Evolutionary conservation across 495 filamentous ascomycete genomes (phyloP), one percentile per base, ranked within the genome.

Genomic region (Terfezia boudieri): DNA sequence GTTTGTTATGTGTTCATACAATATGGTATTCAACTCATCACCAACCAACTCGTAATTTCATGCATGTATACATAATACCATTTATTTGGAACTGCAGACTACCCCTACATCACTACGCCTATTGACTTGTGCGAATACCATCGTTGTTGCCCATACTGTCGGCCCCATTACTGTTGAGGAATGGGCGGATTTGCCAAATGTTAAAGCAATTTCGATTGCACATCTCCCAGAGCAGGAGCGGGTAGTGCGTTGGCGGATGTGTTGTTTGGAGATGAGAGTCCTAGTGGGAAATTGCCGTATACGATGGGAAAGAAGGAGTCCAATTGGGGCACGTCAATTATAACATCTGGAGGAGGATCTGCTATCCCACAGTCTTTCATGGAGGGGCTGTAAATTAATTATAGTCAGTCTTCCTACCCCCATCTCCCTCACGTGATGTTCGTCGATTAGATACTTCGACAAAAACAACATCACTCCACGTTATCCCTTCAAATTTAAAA

Each of bases 1-100:
- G 41, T 72, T 78, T 2, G 67, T 80, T 7, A 86, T 88, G 84
- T 74, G 75, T 36, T 73, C 79, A 0, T 87, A 87, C 61, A 84
- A 86, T 58, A 78, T 80, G 61, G 79, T 80, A 63, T 26, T 26
- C 26, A 2, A 26, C 5, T 26, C 26, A 26, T 5, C 26, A n/a
- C n/a, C n/a, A n/a, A n/a, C n/a, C n/a, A n/a, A n/a, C n/a, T n/a
- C n/a, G n/a, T n/a, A n/a, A n/a, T n/a, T n/a, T n/a, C n/a, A n/a
- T n/a, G n/a, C n/a, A n/a, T n/a, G n/a, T n/a, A n/a, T n/a, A n/a
- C n/a, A n/a, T n/a, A n/a, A n/a, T n/a, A n/a, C n/a, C n/a, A n/a
- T n/a, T n/a, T n/a, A n/a, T 46, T 7, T 7, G 7, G 41, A 46
- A 46, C 41, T 14, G 41, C 17, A 17, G 41, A 46, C 17, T 46